Evolutionary conservation across 106 monocot genomes (phyloP).

Genomic region (Phalaenopsis aphrodite): DNA sequence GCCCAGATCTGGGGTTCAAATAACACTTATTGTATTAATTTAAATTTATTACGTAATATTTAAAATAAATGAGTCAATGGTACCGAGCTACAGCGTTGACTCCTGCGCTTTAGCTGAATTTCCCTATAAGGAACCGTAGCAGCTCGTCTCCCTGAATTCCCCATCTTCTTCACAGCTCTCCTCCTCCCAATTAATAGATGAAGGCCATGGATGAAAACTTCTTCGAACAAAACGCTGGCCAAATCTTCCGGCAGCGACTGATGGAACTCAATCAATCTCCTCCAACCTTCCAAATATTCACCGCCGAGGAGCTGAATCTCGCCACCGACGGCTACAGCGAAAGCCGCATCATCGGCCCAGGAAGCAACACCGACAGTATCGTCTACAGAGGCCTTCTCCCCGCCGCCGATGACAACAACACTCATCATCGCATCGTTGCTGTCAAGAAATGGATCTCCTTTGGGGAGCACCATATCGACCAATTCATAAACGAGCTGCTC

Average conservation of each 20-base stretch:
- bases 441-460: neutral
- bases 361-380: neutral
- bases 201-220: neutral
- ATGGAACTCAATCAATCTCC: neutral
- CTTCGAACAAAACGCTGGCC: neutral
- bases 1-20: too few relatives aligned
- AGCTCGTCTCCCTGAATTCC: too few relatives aligned
- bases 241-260: neutral
- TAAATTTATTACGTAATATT: too few relatives aligned
- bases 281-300: neutral
- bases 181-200: neutral
- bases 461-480: conserved; percentile 22
- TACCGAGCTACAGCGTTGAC: too few relatives aligned
- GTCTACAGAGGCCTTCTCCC: neutral
- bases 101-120: too few relatives aligned
- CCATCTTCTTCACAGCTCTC: too few relatives aligned
- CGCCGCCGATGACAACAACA: neutral
- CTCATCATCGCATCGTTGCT: neutral
- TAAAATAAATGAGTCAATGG: too few relatives aligned
- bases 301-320: neutral
- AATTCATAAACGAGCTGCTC: conserved; percentile 42
- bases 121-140: too few relatives aligned
- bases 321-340: conserved; percentile 8
- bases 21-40: too few relatives aligned
- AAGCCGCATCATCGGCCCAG: neutral